Percentiles rank a stretch among this genome's conserved stretches.
phyloP scores from a whole-genome alignment of 1,284 basidiomycete species.

The Takashimella koratensis region DNA sequence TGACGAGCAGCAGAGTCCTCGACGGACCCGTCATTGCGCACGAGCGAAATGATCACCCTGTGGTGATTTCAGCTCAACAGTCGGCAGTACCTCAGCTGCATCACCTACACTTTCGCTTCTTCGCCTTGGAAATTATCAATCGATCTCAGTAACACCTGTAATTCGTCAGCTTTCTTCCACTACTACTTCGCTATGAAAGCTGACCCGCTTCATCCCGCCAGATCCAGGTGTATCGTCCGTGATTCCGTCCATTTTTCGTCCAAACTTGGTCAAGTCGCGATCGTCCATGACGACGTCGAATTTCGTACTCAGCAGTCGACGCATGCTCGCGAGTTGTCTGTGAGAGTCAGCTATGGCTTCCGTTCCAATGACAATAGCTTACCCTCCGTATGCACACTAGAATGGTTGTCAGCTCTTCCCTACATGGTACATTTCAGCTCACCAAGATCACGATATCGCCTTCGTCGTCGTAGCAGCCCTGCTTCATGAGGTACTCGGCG shows the following conservation, averaged over 20 bases:
- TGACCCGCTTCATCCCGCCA: too few relatives aligned
- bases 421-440: background rate
- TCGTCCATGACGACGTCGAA: slow-evolving; percentile 66
- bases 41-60: slow-evolving; percentile 66
- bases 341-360: too few relatives aligned
- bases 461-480: slow-evolving; percentile 58
- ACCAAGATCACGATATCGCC: slow-evolving; percentile 67
- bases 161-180: slow-evolving; percentile 55
- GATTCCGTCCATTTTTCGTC: too few relatives aligned
- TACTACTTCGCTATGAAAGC: too few relatives aligned
- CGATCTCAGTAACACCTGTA: slow-evolving; percentile 60
- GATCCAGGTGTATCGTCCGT: too few relatives aligned
- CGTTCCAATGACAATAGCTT: background rate
- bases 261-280: slow-evolving; percentile 60
- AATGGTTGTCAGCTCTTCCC: background rate
- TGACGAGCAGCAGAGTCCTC: too few relatives aligned
- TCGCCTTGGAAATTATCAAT: slow-evolving; percentile 70
- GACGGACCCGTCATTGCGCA: background rate
- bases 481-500: slow-evolving; percentile 61
- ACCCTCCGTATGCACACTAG: slow-evolving; percentile 2
- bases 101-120: slow-evolving; percentile 58
- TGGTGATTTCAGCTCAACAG: too few relatives aligned
- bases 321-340: too few relatives aligned
- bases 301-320: slow-evolving; percentile 53
- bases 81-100: too few relatives aligned